Evolutionary conservation across 2,329 filamentous ascomycete genomes (phyloP).

Genomic region (Paracoccidioides lutzii): DNA sequence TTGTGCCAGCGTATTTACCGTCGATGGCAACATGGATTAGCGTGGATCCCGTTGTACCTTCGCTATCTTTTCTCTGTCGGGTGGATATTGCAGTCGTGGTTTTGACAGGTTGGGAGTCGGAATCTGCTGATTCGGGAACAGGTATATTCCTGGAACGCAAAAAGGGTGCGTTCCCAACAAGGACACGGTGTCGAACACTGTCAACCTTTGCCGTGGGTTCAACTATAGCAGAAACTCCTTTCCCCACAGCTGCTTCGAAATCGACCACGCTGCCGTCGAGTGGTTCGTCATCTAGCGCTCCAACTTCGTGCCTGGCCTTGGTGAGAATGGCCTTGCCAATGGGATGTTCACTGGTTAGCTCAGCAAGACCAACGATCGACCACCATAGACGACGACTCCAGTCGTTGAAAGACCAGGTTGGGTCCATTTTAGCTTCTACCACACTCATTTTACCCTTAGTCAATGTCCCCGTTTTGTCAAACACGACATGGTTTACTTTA

Average conservation of each 20-base stretch:
- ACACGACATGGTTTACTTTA: constrained; percentile 53
- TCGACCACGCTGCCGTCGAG: constrained; percentile 76
- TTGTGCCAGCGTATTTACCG: constrained; percentile 62
- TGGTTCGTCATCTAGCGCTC: constrained; percentile 55
- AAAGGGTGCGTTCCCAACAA: constrained; percentile 71
- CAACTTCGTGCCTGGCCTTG: constrained; percentile 63
- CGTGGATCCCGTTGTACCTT: constrained; percentile 37
- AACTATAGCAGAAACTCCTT: constrained; percentile 69
- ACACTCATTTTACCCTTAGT: constrained; percentile 95
- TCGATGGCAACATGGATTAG: constrained; percentile 87
- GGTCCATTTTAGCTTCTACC: constrained; percentile 53
- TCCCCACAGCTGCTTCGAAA: constrained; percentile 71
- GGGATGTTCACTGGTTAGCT: constrained; percentile 91
- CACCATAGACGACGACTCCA: constrained; percentile 73
- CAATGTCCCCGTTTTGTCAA: constrained; percentile 74
- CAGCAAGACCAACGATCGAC: constrained; percentile 87
- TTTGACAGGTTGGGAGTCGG: constrained; percentile 19
- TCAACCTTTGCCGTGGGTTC: constrained; percentile 60
- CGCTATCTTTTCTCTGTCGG: constrained; percentile 19
- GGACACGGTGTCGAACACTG: constrained; percentile 59
- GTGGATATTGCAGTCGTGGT: constrained; percentile 15
- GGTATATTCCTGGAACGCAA: constrained; percentile 56
- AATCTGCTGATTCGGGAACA: constrained; percentile 29
- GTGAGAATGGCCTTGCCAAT: constrained; percentile 77
- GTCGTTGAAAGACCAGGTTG: constrained; percentile 56